Percentiles rank a stretch among this genome's conserved stretches.
These are phyloP conservation scores for Chloris gayana DNA, from an alignment of 176 grass and related monocot species.

Conservation along the genomic window DNA sequence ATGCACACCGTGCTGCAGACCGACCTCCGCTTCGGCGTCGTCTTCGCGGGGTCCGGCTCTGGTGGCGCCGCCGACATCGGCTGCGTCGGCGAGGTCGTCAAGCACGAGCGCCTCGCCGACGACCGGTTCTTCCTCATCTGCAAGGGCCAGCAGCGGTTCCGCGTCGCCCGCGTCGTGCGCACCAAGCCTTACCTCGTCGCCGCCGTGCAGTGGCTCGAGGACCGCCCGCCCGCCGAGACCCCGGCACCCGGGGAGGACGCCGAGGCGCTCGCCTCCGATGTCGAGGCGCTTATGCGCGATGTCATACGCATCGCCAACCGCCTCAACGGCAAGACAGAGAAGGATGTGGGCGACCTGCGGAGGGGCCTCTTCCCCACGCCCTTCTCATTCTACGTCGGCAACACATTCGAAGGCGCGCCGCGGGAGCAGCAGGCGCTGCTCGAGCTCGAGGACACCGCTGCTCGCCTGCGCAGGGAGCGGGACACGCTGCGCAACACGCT, in stretches of 20 bases:
- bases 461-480: conserved; percentile 72
- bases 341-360: conserved; percentile 75
- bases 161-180: conserved; percentile 66
- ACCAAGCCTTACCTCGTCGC: conserved; percentile 92
- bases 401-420: conserved; percentile 85
- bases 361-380: conserved; percentile 87
- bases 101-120: conserved; percentile 92
- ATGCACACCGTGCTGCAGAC: conserved; percentile 94
- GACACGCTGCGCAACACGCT: conserved; percentile 92
- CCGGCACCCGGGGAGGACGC: conserved; percentile 63
- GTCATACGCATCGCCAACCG: conserved; percentile 95
- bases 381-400: conserved; percentile 97
- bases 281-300: conserved; percentile 86
- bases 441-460: conserved; percentile 94
- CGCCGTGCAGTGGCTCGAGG: conserved; percentile 95
- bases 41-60: conserved; percentile 50
- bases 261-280: conserved; percentile 76
- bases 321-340: conserved; percentile 89
- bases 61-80: conserved; percentile 68
- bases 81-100: conserved; percentile 94
- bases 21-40: conserved; percentile 72
- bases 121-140: conserved; percentile 99
- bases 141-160: conserved; percentile 98
- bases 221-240: conserved; percentile 70
- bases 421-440: conserved; percentile 96